phyloP scores from a whole-genome alignment of 176 grass and related monocot species.

The Aegilops sharonensis region DNA sequence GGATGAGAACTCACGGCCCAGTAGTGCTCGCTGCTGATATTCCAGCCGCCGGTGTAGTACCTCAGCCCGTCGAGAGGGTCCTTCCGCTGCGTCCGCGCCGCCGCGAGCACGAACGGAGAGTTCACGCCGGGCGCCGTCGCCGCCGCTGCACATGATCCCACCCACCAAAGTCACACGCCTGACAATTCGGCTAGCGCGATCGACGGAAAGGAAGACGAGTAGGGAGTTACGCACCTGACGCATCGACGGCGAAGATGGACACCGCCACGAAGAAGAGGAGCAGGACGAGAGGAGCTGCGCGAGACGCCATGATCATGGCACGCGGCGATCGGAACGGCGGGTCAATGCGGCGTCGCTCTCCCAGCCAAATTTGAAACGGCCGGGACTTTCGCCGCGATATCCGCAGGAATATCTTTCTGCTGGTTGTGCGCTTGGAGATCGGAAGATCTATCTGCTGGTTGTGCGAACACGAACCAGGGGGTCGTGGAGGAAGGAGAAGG shows the following conservation, averaged over 20 bases:
- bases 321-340: background rate
- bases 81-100: conserved; percentile 64
- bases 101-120: conserved; percentile 64
- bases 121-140: background rate
- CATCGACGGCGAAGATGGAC: background rate
- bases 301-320: conserved; percentile 1
- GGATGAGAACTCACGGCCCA: conserved; percentile 52
- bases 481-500: background rate
- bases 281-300: background rate
- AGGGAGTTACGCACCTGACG: conserved; percentile 1
- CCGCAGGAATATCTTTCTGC: background rate
- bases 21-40: conserved; percentile 85
- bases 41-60: conserved; percentile 79
- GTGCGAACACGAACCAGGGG: background rate
- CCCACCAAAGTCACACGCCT: background rate
- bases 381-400: background rate
- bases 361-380: background rate
- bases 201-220: background rate
- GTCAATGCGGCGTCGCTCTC: conserved; percentile 22
- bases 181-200: background rate
- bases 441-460: conserved; percentile 11
- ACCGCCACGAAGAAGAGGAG: background rate
- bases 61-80: conserved; percentile 68
- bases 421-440: conserved; percentile 14
- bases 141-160: conserved; percentile 9